These are phyloP conservation scores for Ottelia alismoides DNA, from an alignment of 106 monocot species.

Conservation along the genomic window DNA sequence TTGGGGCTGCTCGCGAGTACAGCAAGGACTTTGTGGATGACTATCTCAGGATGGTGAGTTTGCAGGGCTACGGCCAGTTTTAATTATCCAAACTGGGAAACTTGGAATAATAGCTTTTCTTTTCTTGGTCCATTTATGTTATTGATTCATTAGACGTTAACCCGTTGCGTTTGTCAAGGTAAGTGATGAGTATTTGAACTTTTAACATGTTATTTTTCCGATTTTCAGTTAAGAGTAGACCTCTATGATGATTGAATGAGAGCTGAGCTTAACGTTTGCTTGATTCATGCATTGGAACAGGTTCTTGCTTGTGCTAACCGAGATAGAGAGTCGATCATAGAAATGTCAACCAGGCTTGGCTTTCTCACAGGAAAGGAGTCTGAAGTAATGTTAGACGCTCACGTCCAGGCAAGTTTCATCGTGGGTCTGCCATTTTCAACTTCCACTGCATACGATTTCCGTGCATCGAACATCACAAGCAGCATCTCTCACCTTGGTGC, in stretches of 20 bases:
- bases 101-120: no score
- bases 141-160: no score
- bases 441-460: constrained; percentile 55
- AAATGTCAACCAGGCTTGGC: constrained; percentile 83
- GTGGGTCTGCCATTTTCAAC: constrained; percentile 74
- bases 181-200: no score
- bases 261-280: no score
- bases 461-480: constrained; percentile 51
- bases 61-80: no score
- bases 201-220: no score
- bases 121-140: no score
- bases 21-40: constrained; percentile 76
- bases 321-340: constrained; percentile 56
- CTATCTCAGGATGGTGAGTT: constrained; percentile 82
- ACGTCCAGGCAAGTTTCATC: constrained; percentile 81
- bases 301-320: constrained; percentile 87
- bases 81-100: no score
- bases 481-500: constrained; percentile 68
- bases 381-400: constrained; percentile 86
- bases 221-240: no score
- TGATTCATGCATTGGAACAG: constrained; percentile 21
- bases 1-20: constrained; percentile 89
- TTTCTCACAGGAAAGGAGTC: constrained; percentile 86
- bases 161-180: no score
- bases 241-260: no score